Percentiles rank a stretch among this genome's conserved stretches.
These are phyloP conservation scores for Globisporangium alternatum DNA, from an alignment of 352 stramenopile species.

Conservation along the genomic window DNA sequence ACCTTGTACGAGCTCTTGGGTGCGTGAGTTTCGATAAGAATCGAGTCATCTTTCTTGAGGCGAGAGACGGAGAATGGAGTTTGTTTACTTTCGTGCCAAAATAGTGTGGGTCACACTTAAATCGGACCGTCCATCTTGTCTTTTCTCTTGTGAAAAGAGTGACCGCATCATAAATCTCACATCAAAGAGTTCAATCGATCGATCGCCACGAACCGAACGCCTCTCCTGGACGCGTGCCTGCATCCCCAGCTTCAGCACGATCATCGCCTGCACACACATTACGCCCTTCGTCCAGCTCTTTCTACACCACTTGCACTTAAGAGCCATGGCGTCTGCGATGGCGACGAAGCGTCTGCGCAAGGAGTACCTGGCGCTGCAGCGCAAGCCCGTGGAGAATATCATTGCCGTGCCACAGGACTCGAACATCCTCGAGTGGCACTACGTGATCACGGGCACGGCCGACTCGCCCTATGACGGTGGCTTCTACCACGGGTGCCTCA, in stretches of 20 bases:
- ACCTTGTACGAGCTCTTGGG: too few relatives aligned
- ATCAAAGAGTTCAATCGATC: not conserved
- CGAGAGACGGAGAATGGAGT: too few relatives aligned
- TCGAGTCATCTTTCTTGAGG: too few relatives aligned
- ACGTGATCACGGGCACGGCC: constrained; percentile 85
- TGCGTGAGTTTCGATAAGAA: too few relatives aligned
- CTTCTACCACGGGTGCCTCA: constrained; percentile 90
- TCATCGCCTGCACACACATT: not conserved
- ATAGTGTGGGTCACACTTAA: not conserved
- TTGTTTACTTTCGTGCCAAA: too few relatives aligned
- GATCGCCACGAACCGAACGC: not conserved
- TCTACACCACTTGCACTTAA: too few relatives aligned
- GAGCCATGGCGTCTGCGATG: constrained; percentile 70
- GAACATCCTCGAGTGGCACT: constrained; percentile 97
- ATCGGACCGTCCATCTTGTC: not conserved
- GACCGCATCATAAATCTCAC: not conserved
- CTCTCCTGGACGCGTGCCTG: not conserved
- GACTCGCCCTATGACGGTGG: constrained; percentile 85
- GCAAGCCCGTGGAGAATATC: constrained; percentile 91
- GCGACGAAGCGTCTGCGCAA: constrained; percentile 91
- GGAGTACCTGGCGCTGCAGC: constrained; percentile 89
- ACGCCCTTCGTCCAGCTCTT: not conserved
- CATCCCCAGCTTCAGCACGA: not conserved
- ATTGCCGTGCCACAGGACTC: constrained; percentile 84
- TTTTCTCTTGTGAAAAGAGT: not conserved